Evolutionary conservation across 2,329 filamentous ascomycete genomes (phyloP).

Genomic region (Microsporum canis): DNA sequence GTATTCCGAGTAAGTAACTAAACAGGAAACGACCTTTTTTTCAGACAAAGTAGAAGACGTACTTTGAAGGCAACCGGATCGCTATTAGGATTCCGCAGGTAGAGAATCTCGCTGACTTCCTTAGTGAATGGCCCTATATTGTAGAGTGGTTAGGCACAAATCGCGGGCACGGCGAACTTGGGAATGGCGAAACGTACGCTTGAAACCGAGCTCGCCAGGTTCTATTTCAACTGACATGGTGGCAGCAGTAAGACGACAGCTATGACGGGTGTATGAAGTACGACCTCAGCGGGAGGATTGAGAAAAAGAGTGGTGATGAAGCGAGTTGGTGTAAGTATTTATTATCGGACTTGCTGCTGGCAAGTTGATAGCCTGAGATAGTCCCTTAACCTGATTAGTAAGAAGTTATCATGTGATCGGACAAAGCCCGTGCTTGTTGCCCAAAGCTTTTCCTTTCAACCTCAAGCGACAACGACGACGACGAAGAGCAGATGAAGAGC

Average conservation of each 20-base stretch:
- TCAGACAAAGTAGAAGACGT: conserved; percentile 6
- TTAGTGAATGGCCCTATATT: conserved; percentile 49
- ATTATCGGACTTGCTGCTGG: not conserved
- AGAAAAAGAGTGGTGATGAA: not conserved
- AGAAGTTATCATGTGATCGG: not conserved
- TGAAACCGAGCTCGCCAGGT: conserved; percentile 83
- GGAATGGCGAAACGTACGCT: conserved; percentile 47
- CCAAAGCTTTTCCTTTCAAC: no score
- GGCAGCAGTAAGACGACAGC: not conserved
- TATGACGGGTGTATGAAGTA: not conserved
- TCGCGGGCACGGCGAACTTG: conserved; percentile 3
- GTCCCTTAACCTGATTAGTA: not conserved
- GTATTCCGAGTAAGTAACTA: conserved; percentile 16
- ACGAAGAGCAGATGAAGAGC: no score
- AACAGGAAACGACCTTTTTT: not conserved
- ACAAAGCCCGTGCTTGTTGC: no score
- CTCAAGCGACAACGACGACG: no score
- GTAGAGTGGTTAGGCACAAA: conserved; percentile 18
- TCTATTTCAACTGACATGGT: conserved; percentile 92
- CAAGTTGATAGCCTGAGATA: not conserved
- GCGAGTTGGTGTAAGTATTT: not conserved
- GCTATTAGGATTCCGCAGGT: conserved; percentile 46
- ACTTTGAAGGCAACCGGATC: conserved; percentile 56
- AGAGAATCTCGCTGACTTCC: conserved; percentile 52
- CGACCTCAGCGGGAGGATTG: not conserved